phyloP scores from a whole-genome alignment of 2,329 filamentous ascomycete genomes.

The Claviceps paspali region DNA sequence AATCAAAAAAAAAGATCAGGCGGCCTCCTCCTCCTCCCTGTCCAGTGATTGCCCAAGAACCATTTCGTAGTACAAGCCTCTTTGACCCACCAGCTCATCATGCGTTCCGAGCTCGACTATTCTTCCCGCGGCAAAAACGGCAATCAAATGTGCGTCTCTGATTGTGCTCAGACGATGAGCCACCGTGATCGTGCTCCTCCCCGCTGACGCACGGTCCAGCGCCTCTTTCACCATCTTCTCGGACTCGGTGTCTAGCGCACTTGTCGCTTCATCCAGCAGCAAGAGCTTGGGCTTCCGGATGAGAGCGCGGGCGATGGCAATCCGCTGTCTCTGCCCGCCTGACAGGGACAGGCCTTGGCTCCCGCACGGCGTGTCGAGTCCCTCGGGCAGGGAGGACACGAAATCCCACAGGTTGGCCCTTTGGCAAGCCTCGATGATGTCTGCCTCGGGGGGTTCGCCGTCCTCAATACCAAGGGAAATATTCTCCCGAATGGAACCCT shows the following conservation, averaged over 20 bases:
- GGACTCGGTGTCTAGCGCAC: constrained; percentile 46
- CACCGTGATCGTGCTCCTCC: constrained; percentile 44
- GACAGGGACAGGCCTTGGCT: constrained; percentile 54
- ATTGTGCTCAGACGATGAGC: constrained; percentile 42
- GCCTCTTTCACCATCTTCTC: constrained; percentile 51
- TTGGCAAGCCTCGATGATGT: constrained; percentile 33
- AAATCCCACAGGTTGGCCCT: constrained; percentile 43
- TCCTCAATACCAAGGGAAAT: constrained; percentile 31
- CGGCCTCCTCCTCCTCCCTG: constrained; percentile 19
- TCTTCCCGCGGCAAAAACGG: constrained; percentile 33
- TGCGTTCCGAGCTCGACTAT: constrained; percentile 48
- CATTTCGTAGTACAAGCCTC: constrained; percentile 38
- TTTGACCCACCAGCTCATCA: constrained; percentile 34
- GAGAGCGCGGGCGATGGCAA: constrained; percentile 58
- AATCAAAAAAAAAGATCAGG: background rate
- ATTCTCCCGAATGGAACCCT: constrained; percentile 40
- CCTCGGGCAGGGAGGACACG: constrained; percentile 38
- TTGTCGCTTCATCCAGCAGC: constrained; percentile 60
- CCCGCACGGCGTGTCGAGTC: constrained; percentile 48
- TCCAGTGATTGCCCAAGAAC: constrained; percentile 29
- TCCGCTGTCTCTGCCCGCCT: constrained; percentile 57
- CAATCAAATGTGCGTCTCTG: constrained; percentile 47
- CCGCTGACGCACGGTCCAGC: constrained; percentile 30
- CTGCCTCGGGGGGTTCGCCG: constrained; percentile 16
- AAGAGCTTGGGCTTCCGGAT: constrained; percentile 51